Evolutionary conservation across 768 basidiomycete species (phyloP).

Genomic region (Termitomyces sp.): DNA sequence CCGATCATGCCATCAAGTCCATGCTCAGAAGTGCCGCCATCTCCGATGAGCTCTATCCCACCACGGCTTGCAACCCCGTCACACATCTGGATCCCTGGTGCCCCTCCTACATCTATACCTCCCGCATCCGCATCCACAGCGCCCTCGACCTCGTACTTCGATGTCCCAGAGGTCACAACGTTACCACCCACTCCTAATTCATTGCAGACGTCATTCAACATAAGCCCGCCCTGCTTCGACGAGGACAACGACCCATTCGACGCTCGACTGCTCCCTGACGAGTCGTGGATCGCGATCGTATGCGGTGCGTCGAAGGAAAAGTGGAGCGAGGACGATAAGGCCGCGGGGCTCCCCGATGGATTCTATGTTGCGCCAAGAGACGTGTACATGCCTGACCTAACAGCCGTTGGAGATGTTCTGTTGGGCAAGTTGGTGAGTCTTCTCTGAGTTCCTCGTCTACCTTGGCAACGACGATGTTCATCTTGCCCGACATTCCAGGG

Average conservation of each 20-base stretch:
- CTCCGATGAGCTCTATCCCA: conserved; percentile 11
- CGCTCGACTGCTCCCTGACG: conserved; percentile 55
- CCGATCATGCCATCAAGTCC: conserved; percentile 4
- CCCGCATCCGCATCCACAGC: not conserved
- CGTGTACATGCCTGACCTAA: conserved; percentile 83
- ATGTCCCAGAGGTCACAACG: conserved; percentile 23
- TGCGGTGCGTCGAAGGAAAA: conserved; percentile 68
- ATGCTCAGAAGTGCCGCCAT: not conserved
- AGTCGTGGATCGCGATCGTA: conserved; percentile 75
- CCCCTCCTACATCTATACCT: conserved; percentile 46
- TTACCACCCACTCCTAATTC: conserved; percentile 34
- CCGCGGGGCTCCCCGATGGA: conserved; percentile 50
- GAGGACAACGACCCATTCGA: conserved; percentile 24
- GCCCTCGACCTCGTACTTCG: not conserved
- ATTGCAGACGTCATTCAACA: conserved; percentile 9
- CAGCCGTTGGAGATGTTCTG: conserved; percentile 68
- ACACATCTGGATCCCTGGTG: conserved; percentile 57
- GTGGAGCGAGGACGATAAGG: conserved; percentile 33
- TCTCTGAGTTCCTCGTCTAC: not conserved
- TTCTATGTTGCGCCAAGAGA: conserved; percentile 77
- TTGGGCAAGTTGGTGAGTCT: conserved; percentile 69
- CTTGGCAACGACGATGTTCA: conserved; percentile 4
- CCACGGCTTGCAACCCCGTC: conserved; percentile 46
- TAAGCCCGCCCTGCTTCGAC: conserved; percentile 2
- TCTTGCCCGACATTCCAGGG: conserved; percentile 39